Conservation (phyloP, 495 filamentous ascomycete genomes). For the Lineolata rhizophorae region DNA sequence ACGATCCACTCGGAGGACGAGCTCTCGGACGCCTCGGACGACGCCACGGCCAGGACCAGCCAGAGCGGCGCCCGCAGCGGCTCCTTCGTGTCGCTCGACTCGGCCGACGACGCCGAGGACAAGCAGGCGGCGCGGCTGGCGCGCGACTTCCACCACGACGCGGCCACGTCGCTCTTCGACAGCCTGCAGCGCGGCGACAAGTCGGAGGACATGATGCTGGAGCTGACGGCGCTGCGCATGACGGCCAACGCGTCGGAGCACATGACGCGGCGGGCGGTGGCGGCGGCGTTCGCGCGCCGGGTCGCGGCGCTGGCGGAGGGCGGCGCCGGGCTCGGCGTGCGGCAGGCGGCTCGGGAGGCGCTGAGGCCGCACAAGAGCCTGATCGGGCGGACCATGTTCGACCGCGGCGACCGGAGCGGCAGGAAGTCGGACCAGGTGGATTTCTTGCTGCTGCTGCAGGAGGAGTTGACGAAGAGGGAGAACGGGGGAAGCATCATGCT, state of each 20-base stretch:
- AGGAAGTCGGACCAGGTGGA: constrained; percentile 56
- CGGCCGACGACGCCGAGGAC: constrained; percentile 34
- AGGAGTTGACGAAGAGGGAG: constrained; percentile 40
- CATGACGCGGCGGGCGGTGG: constrained; percentile 69
- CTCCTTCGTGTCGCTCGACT: constrained; percentile 28
- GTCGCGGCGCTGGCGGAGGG: constrained; percentile 47
- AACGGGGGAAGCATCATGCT: constrained; percentile 41
- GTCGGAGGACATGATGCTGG: constrained; percentile 69
- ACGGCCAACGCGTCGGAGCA: constrained; percentile 71
- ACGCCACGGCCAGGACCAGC: too few relatives aligned
- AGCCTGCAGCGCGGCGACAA: constrained; percentile 50
- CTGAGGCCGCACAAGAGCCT: constrained; percentile 32
- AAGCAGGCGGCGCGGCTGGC: constrained; percentile 20
- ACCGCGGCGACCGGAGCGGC: constrained; percentile 26
- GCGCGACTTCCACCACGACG: constrained; percentile 71
- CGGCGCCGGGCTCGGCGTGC: constrained; percentile 19
- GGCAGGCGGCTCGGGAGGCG: constrained; percentile 42
- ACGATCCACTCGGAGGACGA: constrained; percentile 31
- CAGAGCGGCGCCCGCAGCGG: too few relatives aligned
- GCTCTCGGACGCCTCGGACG: constrained; percentile 11
- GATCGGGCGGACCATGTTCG: constrained; percentile 34
- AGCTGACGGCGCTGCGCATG: constrained; percentile 76
- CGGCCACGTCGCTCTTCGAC: constrained; percentile 62
- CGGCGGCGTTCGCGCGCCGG: constrained; percentile 62
- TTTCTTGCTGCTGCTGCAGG: constrained; percentile 60